Conservation (phyloP, 148 eudicot genomes). For the Nepenthes mirabilis region DNA sequence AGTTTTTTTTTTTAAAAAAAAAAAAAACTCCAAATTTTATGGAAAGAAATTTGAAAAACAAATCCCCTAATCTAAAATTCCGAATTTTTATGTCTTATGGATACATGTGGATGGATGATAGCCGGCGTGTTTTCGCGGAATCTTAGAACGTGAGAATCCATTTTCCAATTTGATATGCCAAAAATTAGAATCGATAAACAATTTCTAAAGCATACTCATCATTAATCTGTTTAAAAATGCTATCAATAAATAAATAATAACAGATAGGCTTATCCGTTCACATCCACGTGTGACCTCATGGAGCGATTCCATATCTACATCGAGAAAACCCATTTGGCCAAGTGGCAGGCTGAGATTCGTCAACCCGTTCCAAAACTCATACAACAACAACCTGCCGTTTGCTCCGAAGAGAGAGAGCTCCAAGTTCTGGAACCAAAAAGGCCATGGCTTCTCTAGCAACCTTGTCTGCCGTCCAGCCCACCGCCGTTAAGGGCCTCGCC, state of each 20-base stretch:
- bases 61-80: no score
- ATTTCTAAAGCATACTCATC: no score
- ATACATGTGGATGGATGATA: no score
- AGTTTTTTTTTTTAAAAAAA: no score
- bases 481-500: constrained; percentile 62
- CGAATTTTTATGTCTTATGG: no score
- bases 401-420: neutral
- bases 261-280: constrained; percentile 48
- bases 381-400: neutral
- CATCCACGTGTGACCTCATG: constrained; percentile 31
- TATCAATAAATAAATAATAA: neutral
- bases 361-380: constrained; percentile 8
- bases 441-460: constrained; percentile 79
- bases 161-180: no score
- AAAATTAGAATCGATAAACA: no score
- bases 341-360: constrained; percentile 31
- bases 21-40: no score
- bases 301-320: constrained; percentile 20
- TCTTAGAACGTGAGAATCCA: no score
- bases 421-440: neutral
- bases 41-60: no score
- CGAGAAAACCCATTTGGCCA: constrained; percentile 21
- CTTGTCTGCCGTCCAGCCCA: constrained; percentile 56
- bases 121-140: no score
- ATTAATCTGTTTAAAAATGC: no score